A percentile compares a stretch with the other conserved stretches of the same genome.
These are phyloP conservation scores for Puccinellia tenuiflora DNA, from an alignment of 176 grass and related monocot genomes.

Conservation along the genomic window DNA sequence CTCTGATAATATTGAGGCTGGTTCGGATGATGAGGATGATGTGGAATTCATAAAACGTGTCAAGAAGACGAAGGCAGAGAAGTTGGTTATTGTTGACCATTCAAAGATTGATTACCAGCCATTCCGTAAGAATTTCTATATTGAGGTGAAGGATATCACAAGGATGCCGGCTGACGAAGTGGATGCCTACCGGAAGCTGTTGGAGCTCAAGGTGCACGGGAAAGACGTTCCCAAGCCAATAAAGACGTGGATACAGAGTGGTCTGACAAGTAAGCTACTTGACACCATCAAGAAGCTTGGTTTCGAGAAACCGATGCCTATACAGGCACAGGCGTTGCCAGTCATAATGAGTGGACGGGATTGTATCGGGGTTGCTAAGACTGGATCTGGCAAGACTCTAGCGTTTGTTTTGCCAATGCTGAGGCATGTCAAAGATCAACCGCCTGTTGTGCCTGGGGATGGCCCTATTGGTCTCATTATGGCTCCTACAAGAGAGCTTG, in stretches of 20 bases:
- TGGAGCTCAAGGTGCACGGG: slow-evolving; percentile 89
- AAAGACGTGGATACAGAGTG: slow-evolving; percentile 84
- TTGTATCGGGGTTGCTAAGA: slow-evolving; percentile 90
- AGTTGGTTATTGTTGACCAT: slow-evolving; percentile 79
- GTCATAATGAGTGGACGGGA: slow-evolving; percentile 95
- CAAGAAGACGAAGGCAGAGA: slow-evolving; percentile 90
- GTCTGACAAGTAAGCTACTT: slow-evolving; percentile 79
- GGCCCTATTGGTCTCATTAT: slow-evolving; percentile 86
- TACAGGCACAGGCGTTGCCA: slow-evolving; percentile 78
- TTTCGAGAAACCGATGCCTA: slow-evolving; percentile 91
- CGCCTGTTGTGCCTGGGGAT: slow-evolving; percentile 69
- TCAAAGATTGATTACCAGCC: slow-evolving; percentile 78
- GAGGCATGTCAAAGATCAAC: slow-evolving; percentile 93
- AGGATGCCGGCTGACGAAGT: slow-evolving; percentile 76
- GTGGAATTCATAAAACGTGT: slow-evolving; percentile 86
- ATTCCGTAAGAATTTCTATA: slow-evolving; percentile 90
- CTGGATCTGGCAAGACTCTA: slow-evolving; percentile 88
- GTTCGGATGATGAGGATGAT: slow-evolving; percentile 67
- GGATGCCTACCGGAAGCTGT: slow-evolving; percentile 50
- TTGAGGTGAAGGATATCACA: slow-evolving; percentile 76
- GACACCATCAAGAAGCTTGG: slow-evolving; percentile 92
- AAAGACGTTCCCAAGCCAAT: slow-evolving; percentile 91
- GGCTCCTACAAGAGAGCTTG: slow-evolving; percentile 93
- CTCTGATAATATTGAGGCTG: slow-evolving; percentile 34
- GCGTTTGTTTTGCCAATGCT: slow-evolving; percentile 96